These are phyloP conservation scores for Heterobasidion parviporum DNA, from an alignment of 1,284 basidiomycete genomes.

Conservation along the genomic window DNA sequence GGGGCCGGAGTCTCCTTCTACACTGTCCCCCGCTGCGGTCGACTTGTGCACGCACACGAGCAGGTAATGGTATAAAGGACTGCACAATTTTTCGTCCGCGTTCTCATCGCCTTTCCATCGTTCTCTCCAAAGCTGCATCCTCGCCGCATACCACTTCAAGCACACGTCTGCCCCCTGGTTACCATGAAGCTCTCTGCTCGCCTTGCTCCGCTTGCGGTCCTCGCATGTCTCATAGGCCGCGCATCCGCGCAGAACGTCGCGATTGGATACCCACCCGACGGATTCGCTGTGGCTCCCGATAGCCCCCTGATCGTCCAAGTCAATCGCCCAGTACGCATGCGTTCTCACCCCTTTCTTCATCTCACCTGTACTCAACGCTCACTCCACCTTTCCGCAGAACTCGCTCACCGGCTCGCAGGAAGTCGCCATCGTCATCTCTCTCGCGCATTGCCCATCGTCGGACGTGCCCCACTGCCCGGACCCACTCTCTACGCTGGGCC, in stretches of 20 bases:
- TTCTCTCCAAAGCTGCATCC: no score
- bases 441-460: constrained; percentile 23
- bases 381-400: constrained; percentile 18
- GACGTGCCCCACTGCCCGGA: constrained; percentile 20
- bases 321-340: constrained; percentile 32
- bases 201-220: background rate
- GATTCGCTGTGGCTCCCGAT: constrained; percentile 25
- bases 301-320: constrained; percentile 31
- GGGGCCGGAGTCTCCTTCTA: no score
- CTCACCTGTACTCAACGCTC: background rate
- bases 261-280: constrained; percentile 29
- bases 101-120: no score
- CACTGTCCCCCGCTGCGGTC: no score
- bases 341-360: no score
- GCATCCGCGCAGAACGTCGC: constrained; percentile 30
- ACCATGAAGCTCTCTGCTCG: background rate
- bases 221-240: constrained; percentile 6
- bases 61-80: no score
- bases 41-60: no score
- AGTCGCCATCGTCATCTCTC: constrained; percentile 33
- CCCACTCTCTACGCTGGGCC: constrained; percentile 29
- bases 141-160: no score
- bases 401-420: constrained; percentile 29
- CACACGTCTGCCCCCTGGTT: no score
- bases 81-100: no score